Base-by-base conservation (phyloP, 352 stramenopile genomes). In the Globisporangium abappressorium region DNA sequence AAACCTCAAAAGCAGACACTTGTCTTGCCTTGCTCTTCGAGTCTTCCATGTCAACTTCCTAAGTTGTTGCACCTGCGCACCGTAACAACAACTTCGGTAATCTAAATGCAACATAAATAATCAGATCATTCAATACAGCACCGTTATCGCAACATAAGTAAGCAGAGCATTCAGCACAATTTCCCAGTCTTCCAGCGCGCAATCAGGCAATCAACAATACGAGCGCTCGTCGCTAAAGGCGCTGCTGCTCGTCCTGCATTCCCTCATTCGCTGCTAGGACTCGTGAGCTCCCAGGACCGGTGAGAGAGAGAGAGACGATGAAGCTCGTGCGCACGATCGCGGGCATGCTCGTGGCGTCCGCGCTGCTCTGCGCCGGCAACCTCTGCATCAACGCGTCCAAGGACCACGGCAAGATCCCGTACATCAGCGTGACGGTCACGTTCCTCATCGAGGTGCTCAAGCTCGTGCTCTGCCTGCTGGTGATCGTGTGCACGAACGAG, bases 311-410 rank as follows among this genome's bases (percentile, higher is more conserved):
- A 51, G 43, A 51, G 43, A 51, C 61, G 57, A 76, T 76, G 72
- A 81, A 85, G 75, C 41, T 91, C 41, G 47, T 77, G 73, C 79
- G 75, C 55, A 89, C 80, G 72, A 66, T 91, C 36, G 70, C 56
- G 7, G 83, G 83, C 14, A 92, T 95, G 85, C 74, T 91, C 60
- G 64, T 77, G 53, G 78, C 84, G 62, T 81, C 84, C 34, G 70
- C 74, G 73, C 82, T 95, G 68, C 80, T 95, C 72, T 92, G 84
- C 66, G 87, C 86, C 0, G 84, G 88, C 36, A 94, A 93, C 53
- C 69, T 95, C 54, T 93, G 80, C 72, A 95, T 95, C 75, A 93
- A 85, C 66, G 86, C 86, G 64, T 95, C 88, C 57, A 95, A 95
- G 70, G 68, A 75, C 58, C 69, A 90, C 62, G 86, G 84, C 38